These are phyloP conservation scores for Microcera coccophila DNA, from an alignment of 2,329 filamentous ascomycete species.

Conservation along the genomic window DNA sequence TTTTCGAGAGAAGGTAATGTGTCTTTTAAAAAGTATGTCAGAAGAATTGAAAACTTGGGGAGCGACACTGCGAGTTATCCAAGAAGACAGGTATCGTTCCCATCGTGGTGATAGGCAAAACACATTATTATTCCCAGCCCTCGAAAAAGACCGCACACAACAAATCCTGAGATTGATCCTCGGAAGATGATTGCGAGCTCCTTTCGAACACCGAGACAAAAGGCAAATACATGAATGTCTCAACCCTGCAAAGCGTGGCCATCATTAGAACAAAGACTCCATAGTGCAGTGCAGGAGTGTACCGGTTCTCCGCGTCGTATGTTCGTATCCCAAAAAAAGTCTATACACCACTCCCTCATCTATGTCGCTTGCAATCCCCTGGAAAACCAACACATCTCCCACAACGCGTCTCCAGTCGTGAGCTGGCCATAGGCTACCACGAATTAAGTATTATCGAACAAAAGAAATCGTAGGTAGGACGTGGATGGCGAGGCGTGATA, in stretches of 20 bases:
- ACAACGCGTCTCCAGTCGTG: conserved; percentile 36
- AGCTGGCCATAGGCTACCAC: conserved; percentile 36
- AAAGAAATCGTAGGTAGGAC: conserved; percentile 39
- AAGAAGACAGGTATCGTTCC: conserved; percentile 24
- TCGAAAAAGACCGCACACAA: conserved; percentile 27
- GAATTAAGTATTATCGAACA: conserved; percentile 40
- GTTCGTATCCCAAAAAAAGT: conserved; percentile 35
- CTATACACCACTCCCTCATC: conserved; percentile 38
- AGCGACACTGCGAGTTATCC: conserved; percentile 21
- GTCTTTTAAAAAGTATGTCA: conserved; percentile 17
- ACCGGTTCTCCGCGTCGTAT: conserved; percentile 33
- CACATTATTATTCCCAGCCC: conserved; percentile 33
- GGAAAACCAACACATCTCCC: conserved; percentile 29
- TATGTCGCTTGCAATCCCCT: conserved; percentile 23
- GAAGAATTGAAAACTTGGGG: no score
- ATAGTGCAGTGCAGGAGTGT: conserved; percentile 29
- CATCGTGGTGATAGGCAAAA: conserved; percentile 23
- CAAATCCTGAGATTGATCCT: conserved; percentile 11
- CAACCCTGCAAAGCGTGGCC: conserved; percentile 29
- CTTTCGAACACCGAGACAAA: conserved; percentile 28
- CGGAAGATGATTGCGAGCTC: conserved; percentile 18
- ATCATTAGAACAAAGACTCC: conserved; percentile 30
- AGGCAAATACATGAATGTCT: conserved; percentile 28
- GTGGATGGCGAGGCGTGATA: conserved; percentile 33
- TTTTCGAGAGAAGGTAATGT: conserved; percentile 17